A percentile compares a stretch with the other conserved stretches of the same genome.
Conservation (phyloP, 73 alveolate genomes). For the Stentor coeruleus region DNA sequence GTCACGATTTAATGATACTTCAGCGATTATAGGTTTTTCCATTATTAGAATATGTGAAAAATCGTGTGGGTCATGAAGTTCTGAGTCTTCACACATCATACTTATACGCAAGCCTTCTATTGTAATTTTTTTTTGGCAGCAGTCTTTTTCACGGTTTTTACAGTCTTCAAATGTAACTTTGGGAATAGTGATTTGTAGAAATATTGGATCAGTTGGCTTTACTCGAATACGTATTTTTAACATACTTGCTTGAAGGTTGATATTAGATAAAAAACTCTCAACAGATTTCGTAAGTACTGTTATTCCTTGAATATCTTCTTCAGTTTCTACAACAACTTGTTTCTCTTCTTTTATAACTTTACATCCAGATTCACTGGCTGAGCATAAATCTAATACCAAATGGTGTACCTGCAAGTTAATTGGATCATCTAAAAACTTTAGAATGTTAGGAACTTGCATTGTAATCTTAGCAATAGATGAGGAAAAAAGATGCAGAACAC, state of each 20-base stretch:
- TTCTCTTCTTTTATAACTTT: not conserved
- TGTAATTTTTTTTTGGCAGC: not conserved
- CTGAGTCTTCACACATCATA: not conserved
- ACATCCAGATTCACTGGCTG: slow-evolving; percentile 12
- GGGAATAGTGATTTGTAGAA: slow-evolving; percentile 4
- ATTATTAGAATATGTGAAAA: not conserved
- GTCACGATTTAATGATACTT: not conserved
- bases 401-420: not conserved
- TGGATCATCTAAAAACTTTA: not conserved
- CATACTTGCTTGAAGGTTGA: not conserved
- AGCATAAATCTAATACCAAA: not conserved
- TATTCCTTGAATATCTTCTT: not conserved
- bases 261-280: slow-evolving; percentile 7
- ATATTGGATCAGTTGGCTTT: not conserved
- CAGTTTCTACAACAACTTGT: not conserved
- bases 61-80: slow-evolving; percentile 11
- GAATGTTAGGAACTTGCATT: not conserved
- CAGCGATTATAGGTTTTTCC: not conserved
- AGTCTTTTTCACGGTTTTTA: not conserved
- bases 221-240: not conserved
- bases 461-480: not conserved
- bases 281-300: not conserved
- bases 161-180: not conserved
- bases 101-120: slow-evolving; percentile 14
- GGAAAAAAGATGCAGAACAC: not conserved